Conservation (phyloP, 192 early-diverging fungal species). For the Coemansia sp. region DNA sequence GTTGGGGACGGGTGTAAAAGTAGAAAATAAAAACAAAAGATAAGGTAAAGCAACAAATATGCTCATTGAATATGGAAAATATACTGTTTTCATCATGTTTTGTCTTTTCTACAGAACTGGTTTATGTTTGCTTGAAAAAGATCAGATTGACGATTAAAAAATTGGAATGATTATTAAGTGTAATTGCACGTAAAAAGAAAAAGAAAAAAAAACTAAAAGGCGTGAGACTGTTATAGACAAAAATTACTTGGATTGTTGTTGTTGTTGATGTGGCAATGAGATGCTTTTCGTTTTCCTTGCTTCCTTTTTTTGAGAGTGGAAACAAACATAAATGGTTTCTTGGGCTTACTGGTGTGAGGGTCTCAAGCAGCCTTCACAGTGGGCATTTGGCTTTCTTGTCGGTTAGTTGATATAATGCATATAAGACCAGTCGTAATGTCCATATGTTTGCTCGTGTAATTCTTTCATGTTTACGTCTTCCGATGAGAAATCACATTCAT, state of each 20-base stretch:
- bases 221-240: neutral
- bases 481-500: conserved; percentile 39
- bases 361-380: neutral
- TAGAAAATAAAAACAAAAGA: neutral
- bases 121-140: neutral
- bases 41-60: neutral
- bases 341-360: neutral
- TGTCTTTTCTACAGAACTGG: neutral
- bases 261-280: neutral
- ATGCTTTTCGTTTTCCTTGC: neutral
- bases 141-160: neutral
- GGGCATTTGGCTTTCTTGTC: neutral
- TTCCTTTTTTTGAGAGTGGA: neutral
- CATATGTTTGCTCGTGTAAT: conserved; percentile 21
- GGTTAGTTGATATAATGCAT: conserved; percentile 48
- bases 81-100: no score
- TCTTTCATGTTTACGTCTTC: conserved; percentile 28
- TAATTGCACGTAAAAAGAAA: neutral
- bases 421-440: conserved; percentile 50
- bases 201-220: neutral
- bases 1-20: neutral
- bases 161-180: neutral
- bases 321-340: neutral
- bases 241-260: neutral
- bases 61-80: no score